Percentiles rank a stretch among this genome's conserved stretches.
phyloP scores from a whole-genome alignment of 2,329 filamentous ascomycete genomes.

The Ilyonectria sp. region DNA sequence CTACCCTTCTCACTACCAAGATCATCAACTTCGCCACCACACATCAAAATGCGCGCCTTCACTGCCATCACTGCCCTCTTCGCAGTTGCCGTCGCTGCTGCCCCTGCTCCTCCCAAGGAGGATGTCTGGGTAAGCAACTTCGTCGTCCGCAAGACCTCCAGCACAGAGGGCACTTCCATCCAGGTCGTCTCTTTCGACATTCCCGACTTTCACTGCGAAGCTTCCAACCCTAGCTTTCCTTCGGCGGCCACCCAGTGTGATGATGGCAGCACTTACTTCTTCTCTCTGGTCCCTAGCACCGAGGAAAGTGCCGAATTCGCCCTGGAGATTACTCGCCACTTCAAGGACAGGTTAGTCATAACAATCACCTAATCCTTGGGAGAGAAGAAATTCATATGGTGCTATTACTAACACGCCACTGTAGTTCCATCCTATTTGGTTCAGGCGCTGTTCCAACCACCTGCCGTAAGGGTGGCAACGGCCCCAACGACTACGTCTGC shows the following conservation, averaged over 20 bases:
- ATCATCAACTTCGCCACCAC: neutral
- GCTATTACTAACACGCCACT: neutral
- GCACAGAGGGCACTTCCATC: slow-evolving; percentile 15
- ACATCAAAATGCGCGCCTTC: slow-evolving; percentile 24
- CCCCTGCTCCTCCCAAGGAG: slow-evolving; percentile 21
- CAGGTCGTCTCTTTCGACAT: slow-evolving; percentile 28
- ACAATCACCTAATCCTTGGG: neutral
- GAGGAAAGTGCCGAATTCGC: slow-evolving; percentile 22
- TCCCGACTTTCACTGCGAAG: slow-evolving; percentile 23
- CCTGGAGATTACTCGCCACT: slow-evolving; percentile 27
- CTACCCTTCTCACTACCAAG: neutral
- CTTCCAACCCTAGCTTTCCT: slow-evolving; percentile 23
- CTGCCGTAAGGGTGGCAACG: slow-evolving; percentile 25
- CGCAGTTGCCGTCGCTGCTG: slow-evolving; percentile 17
- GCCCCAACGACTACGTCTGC: slow-evolving; percentile 25
- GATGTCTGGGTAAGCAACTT: slow-evolving; percentile 30
- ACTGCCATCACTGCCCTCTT: slow-evolving; percentile 27
- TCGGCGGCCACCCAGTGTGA: slow-evolving; percentile 22
- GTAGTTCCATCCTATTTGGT: slow-evolving; percentile 16
- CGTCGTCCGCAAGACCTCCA: slow-evolving; percentile 24
- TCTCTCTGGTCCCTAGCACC: slow-evolving; percentile 20
- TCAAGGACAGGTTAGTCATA: slow-evolving; percentile 24
- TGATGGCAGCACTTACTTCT: slow-evolving; percentile 29
- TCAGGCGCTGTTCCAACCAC: slow-evolving; percentile 17
- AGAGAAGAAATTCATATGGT: neutral